Evolutionary conservation across 306 rosid genomes (phyloP), one percentile per base, ranked within the genome.

Genomic region (Prosopis cineraria): DNA sequence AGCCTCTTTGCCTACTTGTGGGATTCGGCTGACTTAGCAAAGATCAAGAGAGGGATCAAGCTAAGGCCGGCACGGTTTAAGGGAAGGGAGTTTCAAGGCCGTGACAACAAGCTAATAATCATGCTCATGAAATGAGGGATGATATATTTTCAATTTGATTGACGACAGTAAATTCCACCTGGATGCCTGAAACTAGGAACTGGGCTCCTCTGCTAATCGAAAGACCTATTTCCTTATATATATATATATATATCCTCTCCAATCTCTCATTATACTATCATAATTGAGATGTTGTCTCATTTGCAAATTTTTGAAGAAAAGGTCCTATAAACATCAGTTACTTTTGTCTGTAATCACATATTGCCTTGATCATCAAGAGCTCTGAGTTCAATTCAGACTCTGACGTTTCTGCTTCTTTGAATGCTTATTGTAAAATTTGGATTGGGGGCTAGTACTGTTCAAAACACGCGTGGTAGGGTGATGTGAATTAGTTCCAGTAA

Each of bases 51-150:
- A n/a, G n/a, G n/a, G n/a, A n/a, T n/a, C n/a, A n/a, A n/a, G n/a
- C n/a, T n/a, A n/a, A n/a, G n/a, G n/a, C n/a, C n/a, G n/a, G n/a
- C n/a, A n/a, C n/a, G n/a, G n/a, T n/a, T n/a, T n/a, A n/a, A n/a
- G n/a, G n/a, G n/a, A n/a, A n/a, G n/a, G n/a, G n/a, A n/a, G n/a
- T n/a, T n/a, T n/a, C n/a, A n/a, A n/a, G n/a, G n/a, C n/a, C n/a
- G n/a, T n/a, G n/a, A n/a, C n/a, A n/a, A n/a, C n/a, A 65, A 33
- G 62, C 63, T 71, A 53, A 68, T 45, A 60, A 39, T 64, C 30
- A 12, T 81, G 58, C 75, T 63, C 70, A 6, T 25, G 72, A 78
- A 74, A 64, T 67, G 66, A 20, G 70, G 62, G 64, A 78, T 30
- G 45, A 31, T 66, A 16, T 80, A 19, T 19, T 66, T 56, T 72